These are phyloP conservation scores for Claviceps sorghi DNA, from an alignment of 2,329 filamentous ascomycete genomes.

Conservation along the genomic window DNA sequence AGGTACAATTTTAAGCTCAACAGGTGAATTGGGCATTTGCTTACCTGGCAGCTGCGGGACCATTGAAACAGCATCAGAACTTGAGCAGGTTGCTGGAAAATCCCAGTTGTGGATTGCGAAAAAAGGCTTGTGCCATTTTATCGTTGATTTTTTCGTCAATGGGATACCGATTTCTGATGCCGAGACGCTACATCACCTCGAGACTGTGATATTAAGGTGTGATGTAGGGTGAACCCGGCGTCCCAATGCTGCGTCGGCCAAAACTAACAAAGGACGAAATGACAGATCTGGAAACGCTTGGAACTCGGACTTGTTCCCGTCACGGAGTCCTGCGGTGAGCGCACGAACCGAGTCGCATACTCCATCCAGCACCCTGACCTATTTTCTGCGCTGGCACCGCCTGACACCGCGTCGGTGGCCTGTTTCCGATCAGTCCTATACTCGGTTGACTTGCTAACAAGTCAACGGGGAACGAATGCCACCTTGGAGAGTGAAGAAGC, in stretches of 20 bases:
- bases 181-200: slow-evolving; percentile 6
- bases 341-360: slow-evolving; percentile 14
- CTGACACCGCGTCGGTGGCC: slow-evolving; percentile 12
- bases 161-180: slow-evolving; percentile 8
- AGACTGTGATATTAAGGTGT: slow-evolving; percentile 11
- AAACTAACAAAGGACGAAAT: neutral
- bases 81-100: slow-evolving; percentile 11
- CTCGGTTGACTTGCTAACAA: slow-evolving; percentile 11
- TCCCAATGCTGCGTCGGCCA: neutral
- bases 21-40: slow-evolving; percentile 14
- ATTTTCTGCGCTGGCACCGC: slow-evolving; percentile 17
- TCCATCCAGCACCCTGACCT: slow-evolving; percentile 23
- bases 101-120: slow-evolving; percentile 20
- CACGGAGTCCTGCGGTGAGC: neutral
- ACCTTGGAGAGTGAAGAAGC: neutral
- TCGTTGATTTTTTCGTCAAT: slow-evolving; percentile 13
- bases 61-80: slow-evolving; percentile 11
- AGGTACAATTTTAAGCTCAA: slow-evolving; percentile 12
- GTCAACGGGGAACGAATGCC: neutral
- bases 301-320: slow-evolving; percentile 15
- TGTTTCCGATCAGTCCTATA: slow-evolving; percentile 15
- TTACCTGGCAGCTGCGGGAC: slow-evolving; percentile 8
- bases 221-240: slow-evolving; percentile 12
- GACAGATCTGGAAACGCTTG: slow-evolving; percentile 16
- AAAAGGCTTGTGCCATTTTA: slow-evolving; percentile 16